Evolutionary conservation across 2,329 filamentous ascomycete species (phyloP), one percentile per base, ranked within the genome.

Genomic region (Cladosporium austrohemisphaericum): DNA sequence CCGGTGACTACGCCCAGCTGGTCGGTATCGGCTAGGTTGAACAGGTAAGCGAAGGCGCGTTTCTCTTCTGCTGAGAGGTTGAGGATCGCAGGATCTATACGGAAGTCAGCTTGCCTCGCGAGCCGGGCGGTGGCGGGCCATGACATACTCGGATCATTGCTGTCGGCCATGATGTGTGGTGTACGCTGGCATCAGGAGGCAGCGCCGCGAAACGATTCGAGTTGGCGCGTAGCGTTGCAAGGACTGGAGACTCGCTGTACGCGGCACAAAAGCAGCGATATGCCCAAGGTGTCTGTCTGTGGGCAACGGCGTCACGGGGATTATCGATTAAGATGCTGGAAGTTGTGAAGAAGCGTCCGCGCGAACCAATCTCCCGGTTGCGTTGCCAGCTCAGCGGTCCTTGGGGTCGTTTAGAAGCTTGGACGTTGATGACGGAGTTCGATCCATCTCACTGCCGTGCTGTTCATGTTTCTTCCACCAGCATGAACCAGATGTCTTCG

Each of bases 31-130:
- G 93, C 93, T 62, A 90, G 85, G 68, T 87, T 84, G 73, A 98
- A 96, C 55, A 98, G 84, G 70, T 93, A 89, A 60, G 86, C 88
- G 70, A 94, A 98, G 52, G 88, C 82, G 69, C 89, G 86, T 75
- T 95, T 96, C 79, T 98, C 93, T 59, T 97, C 90, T 41, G 87
- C 74, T 23, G 84, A 88, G 57, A 97, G 81, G 73, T 95, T 95
- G 41, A 65, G 60, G 43, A 60, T 58, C 33, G 64, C 56, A 22
- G 55, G 63, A 41, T 66, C 65, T 68, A 51, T 4, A 8, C 6
- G 6, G 11, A 4, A 4, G 45, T 58, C 36, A 62, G 54, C 37
- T 37, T 4, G 22, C 33, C 28, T 33, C 38, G 28, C 37, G 41
- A 37, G 5, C 13, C 29, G 28, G 10, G 41, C 19, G n/a, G 26